These are phyloP conservation scores for Cynanchum wilfordii DNA, from an alignment of 257 asterid genomes.

Conservation along the genomic window DNA sequence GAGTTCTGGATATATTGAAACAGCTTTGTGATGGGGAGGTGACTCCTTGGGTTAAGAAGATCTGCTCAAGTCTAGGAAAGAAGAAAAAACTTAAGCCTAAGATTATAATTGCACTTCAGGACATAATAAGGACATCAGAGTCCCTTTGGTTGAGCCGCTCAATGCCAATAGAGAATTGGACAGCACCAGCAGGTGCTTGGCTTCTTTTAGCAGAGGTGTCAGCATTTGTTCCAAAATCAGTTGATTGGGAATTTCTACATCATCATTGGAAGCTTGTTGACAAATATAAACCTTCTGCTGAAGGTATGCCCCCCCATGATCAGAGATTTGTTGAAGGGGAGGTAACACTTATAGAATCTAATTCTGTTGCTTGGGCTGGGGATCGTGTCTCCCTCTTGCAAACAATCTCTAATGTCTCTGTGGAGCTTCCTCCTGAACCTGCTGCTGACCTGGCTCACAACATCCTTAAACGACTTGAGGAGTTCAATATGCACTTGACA, in stretches of 20 bases:
- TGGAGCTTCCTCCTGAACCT: slow-evolving; percentile 74
- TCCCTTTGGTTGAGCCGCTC: slow-evolving; percentile 49
- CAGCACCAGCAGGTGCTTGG: slow-evolving; percentile 98
- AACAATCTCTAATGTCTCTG: slow-evolving; percentile 79
- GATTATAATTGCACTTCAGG: slow-evolving; percentile 64
- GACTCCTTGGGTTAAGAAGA: slow-evolving; percentile 87
- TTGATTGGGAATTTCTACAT: slow-evolving; percentile 89
- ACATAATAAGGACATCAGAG: slow-evolving; percentile 64
- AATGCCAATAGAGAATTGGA: slow-evolving; percentile 76
- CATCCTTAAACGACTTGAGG: slow-evolving; percentile 71
- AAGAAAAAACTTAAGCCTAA: slow-evolving; percentile 64
- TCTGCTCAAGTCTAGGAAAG: slow-evolving; percentile 81
- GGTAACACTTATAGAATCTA: slow-evolving; percentile 40
- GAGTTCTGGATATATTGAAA: slow-evolving; percentile 48
- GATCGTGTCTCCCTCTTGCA: slow-evolving; percentile 91
- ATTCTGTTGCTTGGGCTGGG: slow-evolving; percentile 73
- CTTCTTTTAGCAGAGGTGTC: slow-evolving; percentile 83
- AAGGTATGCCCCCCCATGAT: slow-evolving; percentile 34
- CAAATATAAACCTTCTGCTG: slow-evolving; percentile 41
- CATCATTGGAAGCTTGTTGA: slow-evolving; percentile 90
- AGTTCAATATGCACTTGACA: slow-evolving; percentile 83
- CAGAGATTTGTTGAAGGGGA: slow-evolving; percentile 35
- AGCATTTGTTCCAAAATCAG: slow-evolving; percentile 60
- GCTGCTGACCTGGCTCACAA: slow-evolving; percentile 89
- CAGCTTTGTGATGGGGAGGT: slow-evolving; percentile 77